These are phyloP conservation scores for Rhododendron ferrugineum DNA, from an alignment of 148 eudicot genomes.

Conservation along the genomic window DNA sequence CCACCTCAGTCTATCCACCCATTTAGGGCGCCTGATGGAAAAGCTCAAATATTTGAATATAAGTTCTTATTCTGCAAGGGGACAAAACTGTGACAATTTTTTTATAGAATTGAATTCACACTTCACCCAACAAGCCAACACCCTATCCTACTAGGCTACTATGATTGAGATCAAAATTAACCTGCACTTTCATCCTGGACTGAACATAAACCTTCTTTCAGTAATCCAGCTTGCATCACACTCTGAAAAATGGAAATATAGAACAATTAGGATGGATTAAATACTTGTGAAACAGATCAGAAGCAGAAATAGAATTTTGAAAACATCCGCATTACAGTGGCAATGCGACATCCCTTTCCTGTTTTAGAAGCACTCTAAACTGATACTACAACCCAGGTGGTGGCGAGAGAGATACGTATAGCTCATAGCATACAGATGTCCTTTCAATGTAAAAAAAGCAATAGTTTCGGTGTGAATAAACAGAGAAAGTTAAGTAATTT, in stretches of 20 bases:
- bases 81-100: neutral
- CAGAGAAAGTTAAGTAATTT: neutral
- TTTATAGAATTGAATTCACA: neutral
- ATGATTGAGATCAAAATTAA: constrained; percentile 13
- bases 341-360: neutral
- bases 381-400: neutral
- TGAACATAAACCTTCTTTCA: constrained; percentile 81
- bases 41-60: neutral
- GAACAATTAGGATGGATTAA: neutral
- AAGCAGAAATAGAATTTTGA: neutral
- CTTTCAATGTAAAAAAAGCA: neutral
- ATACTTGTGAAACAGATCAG: neutral
- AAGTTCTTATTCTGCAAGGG: neutral
- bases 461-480: neutral
- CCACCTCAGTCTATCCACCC: neutral
- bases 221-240: constrained; percentile 77
- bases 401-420: neutral
- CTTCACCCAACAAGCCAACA: neutral
- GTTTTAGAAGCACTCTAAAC: neutral
- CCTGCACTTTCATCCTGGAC: constrained; percentile 99
- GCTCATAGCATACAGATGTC: neutral
- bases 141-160: constrained; percentile 1
- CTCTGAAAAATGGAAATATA: constrained; percentile 32
- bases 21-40: neutral
- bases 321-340: neutral